Conservation (phyloP, 2,329 filamentous ascomycete genomes). For the Macroventuria anomochaeta region DNA sequence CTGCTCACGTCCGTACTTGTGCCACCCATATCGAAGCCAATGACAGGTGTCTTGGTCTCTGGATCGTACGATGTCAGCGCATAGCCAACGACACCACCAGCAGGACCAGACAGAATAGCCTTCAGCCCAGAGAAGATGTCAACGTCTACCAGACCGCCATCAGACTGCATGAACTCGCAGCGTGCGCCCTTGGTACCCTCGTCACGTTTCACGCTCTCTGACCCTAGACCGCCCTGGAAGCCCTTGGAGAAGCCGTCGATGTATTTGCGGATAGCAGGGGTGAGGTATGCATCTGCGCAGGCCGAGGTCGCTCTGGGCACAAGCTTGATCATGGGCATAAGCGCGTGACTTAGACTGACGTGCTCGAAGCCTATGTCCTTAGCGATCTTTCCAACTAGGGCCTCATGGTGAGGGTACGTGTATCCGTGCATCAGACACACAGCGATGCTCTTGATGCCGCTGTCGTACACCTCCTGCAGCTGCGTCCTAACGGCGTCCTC, state of each 20-base stretch:
- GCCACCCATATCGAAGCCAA: conserved; percentile 96
- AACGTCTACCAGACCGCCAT: conserved; percentile 74
- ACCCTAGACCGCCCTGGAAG: conserved; percentile 81
- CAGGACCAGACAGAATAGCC: conserved; percentile 86
- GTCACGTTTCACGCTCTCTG: conserved; percentile 72
- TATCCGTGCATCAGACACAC: conserved; percentile 94
- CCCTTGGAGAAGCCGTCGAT: conserved; percentile 78
- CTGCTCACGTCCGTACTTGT: conserved; percentile 91
- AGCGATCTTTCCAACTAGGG: conserved; percentile 76
- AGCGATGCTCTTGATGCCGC: conserved; percentile 79
- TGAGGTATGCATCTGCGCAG: conserved; percentile 81
- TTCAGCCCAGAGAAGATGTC: conserved; percentile 83
- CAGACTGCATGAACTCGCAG: conserved; percentile 95
- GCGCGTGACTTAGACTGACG: conserved; percentile 78
- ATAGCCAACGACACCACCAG: conserved; percentile 93
- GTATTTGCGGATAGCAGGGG: conserved; percentile 79
- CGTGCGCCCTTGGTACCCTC: conserved; percentile 71
- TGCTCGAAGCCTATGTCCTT: conserved; percentile 82
- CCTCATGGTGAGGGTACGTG: conserved; percentile 87
- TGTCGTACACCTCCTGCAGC: conserved; percentile 70
- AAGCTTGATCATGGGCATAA: conserved; percentile 90
- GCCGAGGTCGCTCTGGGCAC: conserved; percentile 77
- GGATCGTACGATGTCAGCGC: conserved; percentile 89
- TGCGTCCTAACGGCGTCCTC: conserved; percentile 64
- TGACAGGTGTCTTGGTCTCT: conserved; percentile 81